Base-by-base conservation (phyloP, 257 asterid genomes). In the Solanum raphanifolium region DNA sequence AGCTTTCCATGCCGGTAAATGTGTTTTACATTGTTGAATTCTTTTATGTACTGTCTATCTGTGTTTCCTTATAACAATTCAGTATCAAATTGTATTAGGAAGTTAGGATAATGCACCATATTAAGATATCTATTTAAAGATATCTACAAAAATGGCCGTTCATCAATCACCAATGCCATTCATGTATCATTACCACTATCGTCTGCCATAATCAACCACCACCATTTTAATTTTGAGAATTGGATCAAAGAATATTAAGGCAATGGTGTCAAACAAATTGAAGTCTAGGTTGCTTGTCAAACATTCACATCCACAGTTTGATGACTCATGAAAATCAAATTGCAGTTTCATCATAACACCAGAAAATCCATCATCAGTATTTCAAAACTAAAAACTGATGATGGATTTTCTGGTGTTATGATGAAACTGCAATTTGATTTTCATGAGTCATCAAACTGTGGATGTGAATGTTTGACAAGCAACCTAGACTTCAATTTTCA, bases 1-100 rank as follows among this genome's bases (percentile, higher is more conserved):
- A 90, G 94, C 98, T 90, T 97, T 95, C 88, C 99, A 96, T 92
- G 2, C 83, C 76, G 98, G 98, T 95, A 68, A 89, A 93, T 87
- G 52, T 87, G 76, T 85, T 73, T 78, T 29, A 32, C 46, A 29
- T 43, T 68, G 6, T 41, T 85, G 16, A 86, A 25, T 58, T 87
- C 83, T 48, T 85, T 39, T 15, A 38, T 55, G 4, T 86, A n/a
- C 27, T 74, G 25, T 38, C 62, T 32, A 58, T 84, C 60, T 83
- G 32, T 68, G 35, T 60, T 78, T 35, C 62, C 43, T 35, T 8
- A 20, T 46, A 81, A 27, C 5, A 79, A 27, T 81, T 18, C 68
- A 18, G 39, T 16, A 18, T 46, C 41, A 16, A 46, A 58, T 31
- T 81, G 66, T 81, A 13, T 46, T 27, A 46, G 27, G 29, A 74